phyloP scores from a whole-genome alignment of 2,329 filamentous ascomycete genomes.

The Trichoderma pleuroti region DNA sequence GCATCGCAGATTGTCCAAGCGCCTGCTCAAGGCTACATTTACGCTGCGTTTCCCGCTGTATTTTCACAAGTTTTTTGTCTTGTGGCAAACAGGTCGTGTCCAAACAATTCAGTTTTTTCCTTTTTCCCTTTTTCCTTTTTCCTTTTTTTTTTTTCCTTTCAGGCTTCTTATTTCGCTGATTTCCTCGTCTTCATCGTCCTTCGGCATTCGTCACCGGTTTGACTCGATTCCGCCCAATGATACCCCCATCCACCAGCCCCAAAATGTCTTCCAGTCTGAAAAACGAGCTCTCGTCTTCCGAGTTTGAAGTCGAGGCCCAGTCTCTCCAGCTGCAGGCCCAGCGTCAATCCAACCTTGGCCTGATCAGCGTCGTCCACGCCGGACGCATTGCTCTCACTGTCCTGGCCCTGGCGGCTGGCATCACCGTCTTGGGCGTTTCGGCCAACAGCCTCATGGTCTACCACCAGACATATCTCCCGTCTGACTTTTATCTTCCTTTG shows the following conservation, averaged over 20 bases:
- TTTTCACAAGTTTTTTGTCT: too few species aligned
- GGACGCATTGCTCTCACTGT: conserved; percentile 46
- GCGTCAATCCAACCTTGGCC: conserved; percentile 37
- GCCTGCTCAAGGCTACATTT: conserved; percentile 2
- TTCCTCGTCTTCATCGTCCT: neutral
- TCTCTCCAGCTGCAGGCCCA: conserved; percentile 34
- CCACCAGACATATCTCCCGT: conserved; percentile 48
- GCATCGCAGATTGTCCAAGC: conserved; percentile 1
- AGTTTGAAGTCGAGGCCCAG: conserved; percentile 48
- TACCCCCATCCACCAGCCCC: neutral
- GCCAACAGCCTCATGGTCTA: conserved; percentile 54
- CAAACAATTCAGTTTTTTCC: neutral
- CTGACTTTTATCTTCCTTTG: conserved; percentile 48
- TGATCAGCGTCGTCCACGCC: conserved; percentile 41
- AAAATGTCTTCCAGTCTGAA: conserved; percentile 35
- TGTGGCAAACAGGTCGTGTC: neutral
- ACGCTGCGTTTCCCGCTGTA: neutral
- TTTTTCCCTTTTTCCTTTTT: neutral
- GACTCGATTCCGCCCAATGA: neutral
- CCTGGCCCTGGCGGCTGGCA: conserved; percentile 48
- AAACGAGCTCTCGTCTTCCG: conserved; percentile 41
- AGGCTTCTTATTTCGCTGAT: neutral
- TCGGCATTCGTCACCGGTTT: neutral
- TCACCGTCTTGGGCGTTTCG: conserved; percentile 53
- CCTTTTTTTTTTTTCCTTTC: neutral